These are phyloP conservation scores for Apophysomyces sp. DNA, from an alignment of 371 early-diverging fungal species.

Conservation along the genomic window DNA sequence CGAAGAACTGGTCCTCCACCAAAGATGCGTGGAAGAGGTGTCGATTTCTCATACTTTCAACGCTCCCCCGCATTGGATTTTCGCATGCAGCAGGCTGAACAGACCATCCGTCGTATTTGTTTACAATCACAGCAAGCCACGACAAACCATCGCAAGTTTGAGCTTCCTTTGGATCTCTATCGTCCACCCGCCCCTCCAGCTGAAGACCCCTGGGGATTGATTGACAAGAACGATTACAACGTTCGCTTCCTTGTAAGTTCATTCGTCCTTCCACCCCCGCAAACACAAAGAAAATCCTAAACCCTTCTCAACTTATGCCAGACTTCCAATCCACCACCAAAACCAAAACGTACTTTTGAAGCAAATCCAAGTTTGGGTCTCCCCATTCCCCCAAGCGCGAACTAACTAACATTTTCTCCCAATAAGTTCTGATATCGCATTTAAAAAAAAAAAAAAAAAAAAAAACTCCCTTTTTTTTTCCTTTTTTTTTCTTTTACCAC, in stretches of 20 bases:
- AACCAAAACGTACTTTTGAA: conserved; percentile 4
- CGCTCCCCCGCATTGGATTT: background rate
- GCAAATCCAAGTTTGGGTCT: background rate
- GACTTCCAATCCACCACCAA: conserved; percentile 4
- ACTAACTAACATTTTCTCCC: too few species aligned
- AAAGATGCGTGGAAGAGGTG: conserved; percentile 6
- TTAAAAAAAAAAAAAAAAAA: background rate
- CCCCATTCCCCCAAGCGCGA: background rate
- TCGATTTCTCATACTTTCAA: conserved; percentile 7
- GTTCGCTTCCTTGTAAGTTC: conserved; percentile 6
- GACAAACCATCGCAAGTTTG: background rate
- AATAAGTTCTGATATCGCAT: too few species aligned
- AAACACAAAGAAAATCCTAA: background rate
- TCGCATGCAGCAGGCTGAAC: conserved; percentile 3
- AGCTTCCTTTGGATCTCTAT: conserved; percentile 17
- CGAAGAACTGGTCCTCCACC: background rate
- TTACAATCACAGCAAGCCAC: conserved; percentile 4
- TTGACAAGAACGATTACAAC: conserved; percentile 7
- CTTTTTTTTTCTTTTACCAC: background rate
- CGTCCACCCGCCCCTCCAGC: conserved; percentile 17
- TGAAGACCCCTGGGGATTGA: conserved; percentile 4
- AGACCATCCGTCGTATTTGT: conserved; percentile 4
- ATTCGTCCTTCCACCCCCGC: background rate
- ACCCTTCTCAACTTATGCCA: background rate
- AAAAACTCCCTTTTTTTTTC: background rate